These are phyloP conservation scores for Tillandsia leiboldiana DNA, from an alignment of 176 grass and related monocot species.

Conservation along the genomic window DNA sequence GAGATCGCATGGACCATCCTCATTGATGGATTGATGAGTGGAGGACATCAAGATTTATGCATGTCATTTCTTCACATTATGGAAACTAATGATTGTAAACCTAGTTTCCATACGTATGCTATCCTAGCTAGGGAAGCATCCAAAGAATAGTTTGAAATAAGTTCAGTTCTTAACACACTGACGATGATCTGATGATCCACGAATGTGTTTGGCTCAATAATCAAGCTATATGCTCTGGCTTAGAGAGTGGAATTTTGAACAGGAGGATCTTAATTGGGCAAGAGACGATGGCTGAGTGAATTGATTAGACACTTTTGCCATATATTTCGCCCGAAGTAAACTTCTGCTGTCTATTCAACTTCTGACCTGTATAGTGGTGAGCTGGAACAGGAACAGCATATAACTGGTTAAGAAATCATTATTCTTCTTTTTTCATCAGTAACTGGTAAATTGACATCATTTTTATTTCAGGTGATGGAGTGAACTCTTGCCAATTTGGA, in stretches of 20 bases:
- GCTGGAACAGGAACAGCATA: not conserved
- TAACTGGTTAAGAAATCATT: not conserved
- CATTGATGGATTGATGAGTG: constrained; percentile 46
- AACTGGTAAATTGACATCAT: not conserved
- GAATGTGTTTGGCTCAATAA: not conserved
- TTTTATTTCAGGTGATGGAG: not conserved
- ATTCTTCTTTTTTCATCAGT: not conserved
- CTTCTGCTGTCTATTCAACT: not conserved
- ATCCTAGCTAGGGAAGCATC: constrained; percentile 34
- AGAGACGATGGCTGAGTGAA: not conserved
- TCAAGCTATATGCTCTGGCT: constrained; percentile 4
- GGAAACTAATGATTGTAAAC: constrained; percentile 37
- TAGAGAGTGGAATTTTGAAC: not conserved
- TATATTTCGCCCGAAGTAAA: not conserved
- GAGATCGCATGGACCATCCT: constrained; percentile 51
- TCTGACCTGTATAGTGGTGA: constrained; percentile 1
- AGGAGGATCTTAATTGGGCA: not conserved
- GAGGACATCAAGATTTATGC: constrained; percentile 38
- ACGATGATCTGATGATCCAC: not conserved
- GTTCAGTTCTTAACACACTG: not conserved
- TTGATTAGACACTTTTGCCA: not conserved
- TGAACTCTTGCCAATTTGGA: not conserved
- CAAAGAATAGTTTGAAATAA: constrained; percentile 20
- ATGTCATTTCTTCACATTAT: constrained; percentile 45
- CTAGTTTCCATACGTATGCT: constrained; percentile 22